phyloP scores from a whole-genome alignment of 2,329 filamentous ascomycete species.

The Aspergillus sclerotialis region DNA sequence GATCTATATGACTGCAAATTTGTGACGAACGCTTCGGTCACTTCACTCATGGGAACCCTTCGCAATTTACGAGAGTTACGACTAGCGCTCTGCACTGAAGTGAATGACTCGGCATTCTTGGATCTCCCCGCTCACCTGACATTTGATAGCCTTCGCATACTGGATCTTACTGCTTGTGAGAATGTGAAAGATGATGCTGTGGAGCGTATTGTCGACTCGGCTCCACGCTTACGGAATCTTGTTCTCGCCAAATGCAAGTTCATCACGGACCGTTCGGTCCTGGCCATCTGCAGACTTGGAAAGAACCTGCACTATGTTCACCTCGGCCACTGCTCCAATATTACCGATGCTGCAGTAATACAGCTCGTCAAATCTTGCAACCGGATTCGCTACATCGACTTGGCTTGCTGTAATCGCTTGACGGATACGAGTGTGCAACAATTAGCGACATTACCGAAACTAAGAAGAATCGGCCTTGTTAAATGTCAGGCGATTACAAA shows the following conservation, averaged over 20 bases:
- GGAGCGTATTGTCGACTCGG: constrained; percentile 76
- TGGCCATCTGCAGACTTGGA: constrained; percentile 78
- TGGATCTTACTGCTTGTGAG: constrained; percentile 85
- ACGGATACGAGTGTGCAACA: constrained; percentile 82
- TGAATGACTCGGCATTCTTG: constrained; percentile 84
- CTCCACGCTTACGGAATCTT: constrained; percentile 82
- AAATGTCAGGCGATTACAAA: constrained; percentile 92
- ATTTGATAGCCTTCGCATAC: constrained; percentile 84
- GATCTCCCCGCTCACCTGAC: constrained; percentile 60
- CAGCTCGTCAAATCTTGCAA: constrained; percentile 80
- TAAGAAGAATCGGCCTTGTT: constrained; percentile 89
- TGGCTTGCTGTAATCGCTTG: constrained; percentile 86
- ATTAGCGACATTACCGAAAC: constrained; percentile 78
- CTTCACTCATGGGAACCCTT: constrained; percentile 69
- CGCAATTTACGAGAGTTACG: constrained; percentile 83
- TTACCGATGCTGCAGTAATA: constrained; percentile 84
- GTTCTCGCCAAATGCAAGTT: constrained; percentile 91
- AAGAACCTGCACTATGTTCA: constrained; percentile 98
- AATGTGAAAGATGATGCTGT: constrained; percentile 81
- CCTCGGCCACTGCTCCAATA: constrained; percentile 82
- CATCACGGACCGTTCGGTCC: constrained; percentile 82
- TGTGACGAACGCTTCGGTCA: constrained; percentile 77
- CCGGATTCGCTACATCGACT: constrained; percentile 91
- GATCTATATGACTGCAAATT: constrained; percentile 80
- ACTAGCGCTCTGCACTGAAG: constrained; percentile 73